Evolutionary conservation across 768 basidiomycete species (phyloP), one percentile per base, ranked within the genome.

Genomic region (Galerina marginata): DNA sequence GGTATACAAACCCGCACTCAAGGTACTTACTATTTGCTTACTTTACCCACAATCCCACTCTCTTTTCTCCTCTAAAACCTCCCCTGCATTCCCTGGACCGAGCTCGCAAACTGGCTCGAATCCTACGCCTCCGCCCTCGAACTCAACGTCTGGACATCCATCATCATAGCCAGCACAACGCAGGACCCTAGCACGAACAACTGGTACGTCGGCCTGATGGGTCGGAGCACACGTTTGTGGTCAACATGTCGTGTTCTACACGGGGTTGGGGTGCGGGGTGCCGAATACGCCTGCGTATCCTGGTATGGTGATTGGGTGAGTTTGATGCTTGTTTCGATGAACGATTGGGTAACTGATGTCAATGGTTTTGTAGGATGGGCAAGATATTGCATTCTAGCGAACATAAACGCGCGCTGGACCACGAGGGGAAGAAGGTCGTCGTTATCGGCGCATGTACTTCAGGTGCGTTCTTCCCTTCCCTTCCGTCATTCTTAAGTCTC

Each of bases 91-190:
- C 20, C 20, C 20, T 20, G 20, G 2, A 20, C 20, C 20, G 1
- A 86, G 83, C 77, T 90, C n/a, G 88, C 83, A 1, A 83, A 86
- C 61, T 90, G 86, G 84, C 72, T 90, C 14, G 88, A 90, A 67
- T 75, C 73, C 4, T 91, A 90, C 60, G 87, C 83, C 0, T 76
- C 83, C 4, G 68, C 78, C 3, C 76, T 89, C 37, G 89, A 90
- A 56, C 70, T 91, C 42, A 83, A 87, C 58, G 81, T 87, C 9
- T 90, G 87, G 89, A 85, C 81, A 0, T 81, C 84, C 0, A 75
- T 83, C 0, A 75, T 63, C 12, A 75, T 85, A 16, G 69, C 64
- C n/a, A 74, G 68, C 33, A 71, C 80, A 9, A 65, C 64, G 0
- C 80, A 80, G 71, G 65, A 81, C 64, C 71, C 75, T 10, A 61